Evolutionary conservation across 164 flowering plant species (phyloP).

Genomic region (Kingdonia uniflora): DNA sequence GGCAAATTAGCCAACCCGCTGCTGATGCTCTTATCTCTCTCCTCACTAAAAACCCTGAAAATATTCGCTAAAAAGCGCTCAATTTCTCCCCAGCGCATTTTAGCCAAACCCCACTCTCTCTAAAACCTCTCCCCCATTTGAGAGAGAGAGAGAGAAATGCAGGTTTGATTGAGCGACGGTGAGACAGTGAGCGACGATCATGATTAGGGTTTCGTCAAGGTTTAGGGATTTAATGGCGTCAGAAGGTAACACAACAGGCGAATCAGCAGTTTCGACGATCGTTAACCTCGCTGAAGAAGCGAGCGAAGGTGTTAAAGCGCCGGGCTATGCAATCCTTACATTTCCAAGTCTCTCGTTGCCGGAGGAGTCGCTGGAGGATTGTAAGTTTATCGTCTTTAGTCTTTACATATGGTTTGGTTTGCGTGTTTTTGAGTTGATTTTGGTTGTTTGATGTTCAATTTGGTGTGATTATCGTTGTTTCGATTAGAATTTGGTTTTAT

Average conservation of each 20-base stretch:
- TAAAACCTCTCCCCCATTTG: no score
- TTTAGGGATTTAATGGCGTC: constrained; percentile 50
- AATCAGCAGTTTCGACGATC: constrained; percentile 73
- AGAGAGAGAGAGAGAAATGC: no score
- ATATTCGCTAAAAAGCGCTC: no score
- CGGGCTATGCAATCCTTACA: constrained; percentile 40
- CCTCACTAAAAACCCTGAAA: no score
- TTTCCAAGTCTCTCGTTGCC: constrained; percentile 84
- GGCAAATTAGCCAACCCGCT: no score
- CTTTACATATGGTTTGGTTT: background rate
- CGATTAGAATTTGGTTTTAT: background rate
- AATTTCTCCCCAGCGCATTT: no score
- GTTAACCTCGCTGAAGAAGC: constrained; percentile 95
- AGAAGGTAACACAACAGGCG: constrained; percentile 44
- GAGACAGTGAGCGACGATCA: no score
- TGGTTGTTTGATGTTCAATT: background rate
- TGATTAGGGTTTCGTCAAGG: no score
- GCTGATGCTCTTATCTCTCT: no score
- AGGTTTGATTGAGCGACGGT: no score
- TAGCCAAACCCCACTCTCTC: no score
- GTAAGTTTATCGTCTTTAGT: constrained; percentile 31
- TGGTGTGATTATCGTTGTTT: background rate
- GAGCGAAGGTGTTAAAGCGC: constrained; percentile 74
- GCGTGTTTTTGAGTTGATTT: background rate
- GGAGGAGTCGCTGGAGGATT: constrained; percentile 97